Evolutionary conservation across 2,329 filamentous ascomycete genomes (phyloP).

Genomic region (Pestalotiopsis sp.): DNA sequence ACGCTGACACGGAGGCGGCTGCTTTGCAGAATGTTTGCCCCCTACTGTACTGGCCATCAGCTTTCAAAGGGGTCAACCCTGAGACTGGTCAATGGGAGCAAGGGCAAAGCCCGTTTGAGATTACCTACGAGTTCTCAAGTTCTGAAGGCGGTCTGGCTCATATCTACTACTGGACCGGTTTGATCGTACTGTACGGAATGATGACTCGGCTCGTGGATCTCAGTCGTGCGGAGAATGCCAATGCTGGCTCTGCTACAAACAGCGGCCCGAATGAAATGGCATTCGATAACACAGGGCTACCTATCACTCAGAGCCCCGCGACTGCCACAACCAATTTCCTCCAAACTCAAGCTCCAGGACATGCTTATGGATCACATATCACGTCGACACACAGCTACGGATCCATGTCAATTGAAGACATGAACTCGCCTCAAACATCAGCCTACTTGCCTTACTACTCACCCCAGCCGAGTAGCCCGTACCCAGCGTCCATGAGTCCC

Average conservation of each 20-base stretch:
- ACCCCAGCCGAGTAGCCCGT: neutral
- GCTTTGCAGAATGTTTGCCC: conserved; percentile 22
- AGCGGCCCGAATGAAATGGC: neutral
- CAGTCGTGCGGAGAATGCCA: conserved; percentile 42
- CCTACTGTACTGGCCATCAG: conserved; percentile 41
- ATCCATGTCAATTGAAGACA: neutral
- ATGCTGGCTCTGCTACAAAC: conserved; percentile 27
- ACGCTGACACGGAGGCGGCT: conserved; percentile 29
- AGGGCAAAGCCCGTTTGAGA: conserved; percentile 42
- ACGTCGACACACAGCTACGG: neutral
- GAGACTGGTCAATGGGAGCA: conserved; percentile 25
- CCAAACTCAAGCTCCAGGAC: neutral
- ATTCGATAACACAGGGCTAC: neutral
- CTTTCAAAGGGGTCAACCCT: conserved; percentile 19
- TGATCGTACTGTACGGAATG: conserved; percentile 49
- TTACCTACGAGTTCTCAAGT: conserved; percentile 45
- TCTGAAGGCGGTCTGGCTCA: conserved; percentile 45
- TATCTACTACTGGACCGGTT: conserved; percentile 54
- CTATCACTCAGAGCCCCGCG: neutral
- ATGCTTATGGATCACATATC: neutral
- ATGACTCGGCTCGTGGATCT: conserved; percentile 43
- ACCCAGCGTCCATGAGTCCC: conserved; percentile 14
- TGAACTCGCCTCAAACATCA: neutral
- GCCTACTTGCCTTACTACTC: neutral
- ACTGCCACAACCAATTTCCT: neutral